These are phyloP conservation scores for Plasmodium inui DNA, from an alignment of 169 alveolate species.

Conservation along the genomic window DNA sequence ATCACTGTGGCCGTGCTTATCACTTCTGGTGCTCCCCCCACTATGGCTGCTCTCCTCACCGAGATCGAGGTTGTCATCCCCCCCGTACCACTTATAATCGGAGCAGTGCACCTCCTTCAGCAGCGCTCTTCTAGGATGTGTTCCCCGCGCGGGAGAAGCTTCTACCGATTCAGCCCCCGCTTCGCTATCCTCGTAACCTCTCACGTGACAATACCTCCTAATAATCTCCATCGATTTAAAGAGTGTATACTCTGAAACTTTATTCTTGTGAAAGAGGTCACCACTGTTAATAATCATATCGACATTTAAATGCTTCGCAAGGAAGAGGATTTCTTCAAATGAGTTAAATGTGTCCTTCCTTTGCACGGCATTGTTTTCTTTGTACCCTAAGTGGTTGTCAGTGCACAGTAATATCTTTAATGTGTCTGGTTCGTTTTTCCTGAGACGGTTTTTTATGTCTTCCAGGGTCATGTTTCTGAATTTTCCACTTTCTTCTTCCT, in stretches of 20 bases:
- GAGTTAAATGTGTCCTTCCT: slow-evolving; percentile 93
- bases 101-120: slow-evolving; percentile 29
- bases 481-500: not conserved
- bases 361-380: slow-evolving; percentile 91
- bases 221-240: slow-evolving; percentile 48
- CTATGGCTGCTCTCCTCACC: not conserved
- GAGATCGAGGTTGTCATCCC: not conserved
- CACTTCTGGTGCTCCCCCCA: not conserved
- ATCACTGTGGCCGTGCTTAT: not conserved
- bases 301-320: slow-evolving; percentile 89
- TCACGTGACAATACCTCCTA: slow-evolving; percentile 46
- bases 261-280: slow-evolving; percentile 95
- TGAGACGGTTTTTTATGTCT: not conserved
- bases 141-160: not conserved
- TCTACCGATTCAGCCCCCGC: not conserved
- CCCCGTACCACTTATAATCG: slow-evolving; percentile 21
- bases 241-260: slow-evolving; percentile 87
- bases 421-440: slow-evolving; percentile 72
- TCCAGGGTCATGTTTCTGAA: not conserved
- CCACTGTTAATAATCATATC: slow-evolving; percentile 96
- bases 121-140: not conserved
- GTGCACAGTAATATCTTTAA: slow-evolving; percentile 93
- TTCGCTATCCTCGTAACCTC: not conserved
- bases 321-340: slow-evolving; percentile 94
- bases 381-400: slow-evolving; percentile 96